Base-by-base conservation (phyloP, 169 alveolate species). In the Cryptosporidium canis region DNA sequence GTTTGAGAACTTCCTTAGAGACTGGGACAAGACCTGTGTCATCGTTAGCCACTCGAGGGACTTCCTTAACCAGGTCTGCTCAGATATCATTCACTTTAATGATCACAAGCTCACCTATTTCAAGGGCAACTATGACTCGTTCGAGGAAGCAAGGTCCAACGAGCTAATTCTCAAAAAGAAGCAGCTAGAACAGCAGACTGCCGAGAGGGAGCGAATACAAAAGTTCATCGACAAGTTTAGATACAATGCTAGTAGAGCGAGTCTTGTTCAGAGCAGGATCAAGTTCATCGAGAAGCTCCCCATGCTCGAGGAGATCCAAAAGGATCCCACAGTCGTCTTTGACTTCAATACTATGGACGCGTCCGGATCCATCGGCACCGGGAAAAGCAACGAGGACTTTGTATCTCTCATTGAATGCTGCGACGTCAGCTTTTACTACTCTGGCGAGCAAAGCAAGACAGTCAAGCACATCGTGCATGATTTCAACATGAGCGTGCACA, bases 21-120 rank as follows among this genome's bases (percentile, higher is more conserved):
- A 94, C 44, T 94, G 96, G 91, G 94, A 93, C 61, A 96, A 95
- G 71, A 98, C 99, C 63, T 96, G 97, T 77, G 94, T 98, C 37
- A 96, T 98, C 29, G 99, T 98, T 39, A 96, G 99, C 64, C 99
- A 98, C 92, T 98, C 98, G 35, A 94, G 99, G 91, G 98, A 96
- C 77, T 97, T 98, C 92, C 92, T 98, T 43, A 97, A 98, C 85
- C 97, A 95, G 83, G 97, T 96, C 11, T 96, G 98, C 66, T 96
- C 98, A 24, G 99, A 98, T 85, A 96, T 97, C 63, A 97, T 98
- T 63, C 98, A 97, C 85, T 97, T 97, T 92, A 91, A 94, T 67
- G 95, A 96, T 67, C 91, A 92, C 67, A 90, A 65, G 82, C 91
- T 96, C 24, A 92, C 94, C 0, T 96, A 97, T 93, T 98, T 94